These are phyloP conservation scores for Fusarium redolens DNA, from an alignment of 2,329 filamentous ascomycete genomes.

Conservation along the genomic window DNA sequence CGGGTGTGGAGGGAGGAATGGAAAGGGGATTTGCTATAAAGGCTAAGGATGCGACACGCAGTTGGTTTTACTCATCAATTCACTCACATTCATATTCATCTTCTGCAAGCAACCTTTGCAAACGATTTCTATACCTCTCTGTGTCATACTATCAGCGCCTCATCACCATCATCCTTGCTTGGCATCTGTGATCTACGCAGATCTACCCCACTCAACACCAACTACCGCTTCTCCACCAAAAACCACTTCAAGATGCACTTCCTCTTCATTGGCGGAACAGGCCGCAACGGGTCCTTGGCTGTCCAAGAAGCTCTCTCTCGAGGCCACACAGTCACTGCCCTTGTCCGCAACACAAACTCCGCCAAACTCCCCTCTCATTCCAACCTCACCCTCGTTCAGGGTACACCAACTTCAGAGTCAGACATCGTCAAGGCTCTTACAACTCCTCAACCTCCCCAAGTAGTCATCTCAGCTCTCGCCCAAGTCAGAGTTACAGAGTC, in stretches of 20 bases:
- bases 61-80: fast-evolving
- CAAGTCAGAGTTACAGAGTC: constrained; percentile 21
- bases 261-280: constrained; percentile 30
- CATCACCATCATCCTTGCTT: not conserved
- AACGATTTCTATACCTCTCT: too few relatives aligned
- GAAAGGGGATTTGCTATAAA: constrained; percentile 3
- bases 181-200: not conserved
- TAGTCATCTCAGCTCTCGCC: constrained; percentile 10
- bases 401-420: constrained; percentile 14
- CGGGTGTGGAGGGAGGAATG: fast-evolving
- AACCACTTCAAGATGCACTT: constrained; percentile 12
- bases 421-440: not conserved
- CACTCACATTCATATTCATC: not conserved
- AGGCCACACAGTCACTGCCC: constrained; percentile 21
- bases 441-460: not conserved
- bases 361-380: not conserved
- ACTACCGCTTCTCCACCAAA: not conserved
- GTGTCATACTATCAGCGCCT: too few relatives aligned
- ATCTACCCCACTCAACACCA: not conserved
- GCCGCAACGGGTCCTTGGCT: constrained; percentile 27
- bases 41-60: not conserved
- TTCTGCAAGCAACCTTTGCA: not conserved
- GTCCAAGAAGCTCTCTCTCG: constrained; percentile 16
- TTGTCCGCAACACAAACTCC: constrained; percentile 6
- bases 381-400: constrained; percentile 20